Base-by-base conservation (phyloP, 352 stramenopile genomes). In the Aphanomyces euteiches region DNA sequence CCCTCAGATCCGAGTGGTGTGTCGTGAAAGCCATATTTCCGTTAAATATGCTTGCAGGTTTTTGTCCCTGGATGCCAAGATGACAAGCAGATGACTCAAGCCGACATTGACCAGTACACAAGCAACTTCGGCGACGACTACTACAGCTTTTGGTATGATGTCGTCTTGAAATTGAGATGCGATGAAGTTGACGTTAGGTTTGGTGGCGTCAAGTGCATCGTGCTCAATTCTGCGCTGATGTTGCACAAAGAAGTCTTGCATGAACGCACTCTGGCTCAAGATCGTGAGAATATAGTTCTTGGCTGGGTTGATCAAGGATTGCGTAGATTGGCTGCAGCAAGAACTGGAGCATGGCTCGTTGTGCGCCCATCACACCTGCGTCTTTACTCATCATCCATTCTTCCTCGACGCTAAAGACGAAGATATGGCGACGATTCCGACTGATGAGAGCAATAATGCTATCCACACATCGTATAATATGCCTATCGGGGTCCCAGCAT, bases 321-420 rank as follows among this genome's bases (percentile, higher is more conserved):
- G 28, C 48, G 34, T 60, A 95, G 87, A 81, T 7, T 95, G 87
- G 87, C 74, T 93, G 19, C 74, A 72, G 47, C 88, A 87, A 58
- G 87, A 93, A 58, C 58, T 95, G 12, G 85, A 92, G 15, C 87
- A 95, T 45, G 87, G 84, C n/a, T 88, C 90, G 65, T 56, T 95
- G 5, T 92, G 85, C 64, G 83, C 84, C 53, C 79, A 81, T 48
- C 83, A 85, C 19, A 90, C 83, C 0, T 77, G 85, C 5, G 76
- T 95, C 19, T 72, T 93, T 39, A 78, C 74, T 45, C 82, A 80
- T 5, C 72, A 90, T 48, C 72, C 78, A 34, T 57, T 90, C 36
- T 39, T 45, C 10, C 3, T 56, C 6, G 13, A 67, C 50, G 38
- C 36, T 10, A 53, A 10, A 7, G 54, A 70, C 15, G 64, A 70